Evolutionary conservation across 2,329 filamentous ascomycete species (phyloP).

Genomic region (Didymella arachidicola): DNA sequence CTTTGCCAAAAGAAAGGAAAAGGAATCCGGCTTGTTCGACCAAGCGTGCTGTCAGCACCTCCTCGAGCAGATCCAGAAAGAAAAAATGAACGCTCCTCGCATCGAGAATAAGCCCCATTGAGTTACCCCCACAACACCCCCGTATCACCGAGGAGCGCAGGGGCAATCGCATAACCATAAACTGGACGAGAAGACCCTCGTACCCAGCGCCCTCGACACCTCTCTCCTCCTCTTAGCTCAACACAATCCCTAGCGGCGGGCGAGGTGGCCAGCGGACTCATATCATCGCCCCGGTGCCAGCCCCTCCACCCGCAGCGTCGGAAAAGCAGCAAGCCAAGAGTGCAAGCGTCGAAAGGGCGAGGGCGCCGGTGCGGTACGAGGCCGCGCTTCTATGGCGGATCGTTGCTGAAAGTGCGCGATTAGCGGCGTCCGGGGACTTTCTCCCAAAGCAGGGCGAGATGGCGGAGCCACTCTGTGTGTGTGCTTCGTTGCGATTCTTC

Average conservation of each 20-base stretch:
- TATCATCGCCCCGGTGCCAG: slow-evolving; percentile 79
- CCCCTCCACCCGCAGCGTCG: slow-evolving; percentile 53
- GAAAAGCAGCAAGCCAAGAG: slow-evolving; percentile 51
- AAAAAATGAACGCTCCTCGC: slow-evolving; percentile 76
- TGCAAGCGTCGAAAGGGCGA: slow-evolving; percentile 61
- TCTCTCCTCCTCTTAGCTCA: slow-evolving; percentile 45
- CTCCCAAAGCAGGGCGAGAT: slow-evolving; percentile 84
- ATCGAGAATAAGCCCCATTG: slow-evolving; percentile 99
- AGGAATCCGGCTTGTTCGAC: slow-evolving; percentile 73
- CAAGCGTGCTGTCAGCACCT: slow-evolving; percentile 60
- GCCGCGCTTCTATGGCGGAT: slow-evolving; percentile 99
- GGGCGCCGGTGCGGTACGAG: slow-evolving; percentile 59
- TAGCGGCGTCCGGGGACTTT: slow-evolving; percentile 98
- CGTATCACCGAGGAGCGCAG: slow-evolving; percentile 47
- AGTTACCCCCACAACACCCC: slow-evolving; percentile 73
- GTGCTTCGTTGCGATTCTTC: slow-evolving; percentile 99
- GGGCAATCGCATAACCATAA: slow-evolving; percentile 97
- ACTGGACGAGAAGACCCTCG: slow-evolving; percentile 83
- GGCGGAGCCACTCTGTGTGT: slow-evolving; percentile 72
- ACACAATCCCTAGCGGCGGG: slow-evolving; percentile 30
- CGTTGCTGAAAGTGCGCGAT: slow-evolving; percentile 81
- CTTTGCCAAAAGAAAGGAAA: slow-evolving; percentile 40
- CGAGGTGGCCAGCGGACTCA: slow-evolving; percentile 72
- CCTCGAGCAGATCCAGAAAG: slow-evolving; percentile 55
- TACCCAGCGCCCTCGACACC: slow-evolving; percentile 40